A percentile compares a stretch with the other conserved stretches of the same genome.
Evolutionary conservation across 192 early-diverging fungal species (phyloP).

Genomic region (Jimgerdemannia flammicorona): DNA sequence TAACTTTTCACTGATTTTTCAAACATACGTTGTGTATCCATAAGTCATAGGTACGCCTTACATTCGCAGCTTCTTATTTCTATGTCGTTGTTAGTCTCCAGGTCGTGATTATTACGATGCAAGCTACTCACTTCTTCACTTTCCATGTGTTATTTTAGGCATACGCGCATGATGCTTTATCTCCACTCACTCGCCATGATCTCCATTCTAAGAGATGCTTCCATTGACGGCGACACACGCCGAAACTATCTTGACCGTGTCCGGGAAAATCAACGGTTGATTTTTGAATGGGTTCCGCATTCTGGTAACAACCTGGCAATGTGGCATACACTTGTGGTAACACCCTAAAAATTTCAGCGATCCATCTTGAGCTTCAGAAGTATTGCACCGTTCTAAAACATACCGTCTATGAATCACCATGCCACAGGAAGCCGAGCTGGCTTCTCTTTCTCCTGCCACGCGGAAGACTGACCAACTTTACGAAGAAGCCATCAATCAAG

Average conservation of each 20-base stretch:
- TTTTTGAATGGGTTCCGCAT: slow-evolving; percentile 16
- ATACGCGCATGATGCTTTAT: slow-evolving; percentile 24
- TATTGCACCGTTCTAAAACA: background rate
- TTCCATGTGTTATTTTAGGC: slow-evolving; percentile 2
- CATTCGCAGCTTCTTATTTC: no score
- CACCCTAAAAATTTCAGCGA: no score
- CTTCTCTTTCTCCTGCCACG: slow-evolving; percentile 8
- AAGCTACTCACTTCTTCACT: no score
- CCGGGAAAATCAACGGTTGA: slow-evolving; percentile 8
- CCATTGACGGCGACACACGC: background rate
- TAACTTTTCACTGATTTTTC: no score
- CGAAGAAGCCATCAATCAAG: slow-evolving; percentile 24
- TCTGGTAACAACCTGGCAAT: slow-evolving; percentile 8
- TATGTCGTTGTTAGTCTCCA: no score
- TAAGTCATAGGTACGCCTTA: no score
- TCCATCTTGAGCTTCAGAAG: no score
- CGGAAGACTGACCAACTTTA: slow-evolving; percentile 11
- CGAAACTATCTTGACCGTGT: slow-evolving; percentile 3
- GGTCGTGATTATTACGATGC: no score
- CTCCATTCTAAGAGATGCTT: slow-evolving; percentile 8
- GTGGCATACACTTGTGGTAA: slow-evolving; percentile 21
- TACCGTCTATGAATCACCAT: background rate
- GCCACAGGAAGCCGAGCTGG: slow-evolving; percentile 15
- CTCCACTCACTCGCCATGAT: slow-evolving; percentile 22
- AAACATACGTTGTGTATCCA: no score